Evolutionary conservation across 805 yeast genomes (phyloP).

Genomic region (Wickerhamiella sorbophila): DNA sequence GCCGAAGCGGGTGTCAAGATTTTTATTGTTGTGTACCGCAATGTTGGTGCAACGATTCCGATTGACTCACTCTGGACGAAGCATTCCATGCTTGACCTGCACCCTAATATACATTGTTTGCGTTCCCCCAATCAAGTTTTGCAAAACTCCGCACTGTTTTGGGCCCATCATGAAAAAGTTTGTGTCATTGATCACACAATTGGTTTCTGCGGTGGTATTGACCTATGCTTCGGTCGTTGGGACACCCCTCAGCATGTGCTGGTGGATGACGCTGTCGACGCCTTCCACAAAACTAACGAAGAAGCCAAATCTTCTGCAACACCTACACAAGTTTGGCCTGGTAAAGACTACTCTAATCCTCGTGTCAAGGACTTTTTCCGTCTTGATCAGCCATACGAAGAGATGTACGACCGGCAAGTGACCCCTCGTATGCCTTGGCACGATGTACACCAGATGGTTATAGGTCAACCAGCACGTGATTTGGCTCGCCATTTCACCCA

Average conservation of each 20-base stretch:
- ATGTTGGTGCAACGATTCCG: conserved; percentile 84
- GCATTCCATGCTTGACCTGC: conserved; percentile 74
- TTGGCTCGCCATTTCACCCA: conserved; percentile 88
- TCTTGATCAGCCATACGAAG: conserved; percentile 75
- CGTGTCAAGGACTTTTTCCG: conserved; percentile 75
- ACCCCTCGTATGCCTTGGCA: conserved; percentile 99
- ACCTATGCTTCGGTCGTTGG: conserved; percentile 86
- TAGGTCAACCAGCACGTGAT: conserved; percentile 92
- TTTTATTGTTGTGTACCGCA: conserved; percentile 80
- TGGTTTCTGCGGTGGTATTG: conserved; percentile 91
- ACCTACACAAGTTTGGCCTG: conserved; percentile 65
- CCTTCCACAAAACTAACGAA: conserved; percentile 22
- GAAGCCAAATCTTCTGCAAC: conserved; percentile 7
- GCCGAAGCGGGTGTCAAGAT: conserved; percentile 94
- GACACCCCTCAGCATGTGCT: conserved; percentile 94
- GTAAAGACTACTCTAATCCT: conserved; percentile 95
- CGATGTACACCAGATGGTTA: conserved; percentile 90
- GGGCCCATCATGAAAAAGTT: conserved; percentile 98
- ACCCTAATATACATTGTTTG: conserved; percentile 74
- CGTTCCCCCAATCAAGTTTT: conserved; percentile 91
- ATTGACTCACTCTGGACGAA: conserved; percentile 92
- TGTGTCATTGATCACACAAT: conserved; percentile 75
- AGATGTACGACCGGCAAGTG: conserved; percentile 70
- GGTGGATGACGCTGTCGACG: conserved; percentile 47
- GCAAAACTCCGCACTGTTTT: conserved; percentile 74